Evolutionary conservation across 2,329 filamentous ascomycete genomes (phyloP).

Genomic region (Verticillium nonalfalfae): DNA sequence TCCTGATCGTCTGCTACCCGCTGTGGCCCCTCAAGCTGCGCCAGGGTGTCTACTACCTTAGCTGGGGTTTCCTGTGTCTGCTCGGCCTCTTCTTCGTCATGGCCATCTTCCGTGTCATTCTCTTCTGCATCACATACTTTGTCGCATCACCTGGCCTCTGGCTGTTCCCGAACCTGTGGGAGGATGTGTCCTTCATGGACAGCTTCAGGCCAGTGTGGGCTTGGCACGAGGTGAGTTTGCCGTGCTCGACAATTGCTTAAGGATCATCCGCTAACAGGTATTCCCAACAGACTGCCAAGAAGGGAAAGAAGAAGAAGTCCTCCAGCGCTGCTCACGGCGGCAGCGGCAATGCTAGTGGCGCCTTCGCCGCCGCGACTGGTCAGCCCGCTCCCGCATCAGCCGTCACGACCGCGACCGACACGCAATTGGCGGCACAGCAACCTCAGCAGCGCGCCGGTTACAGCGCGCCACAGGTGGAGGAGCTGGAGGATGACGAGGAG

Average conservation of each 20-base stretch:
- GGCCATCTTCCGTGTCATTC: conserved; percentile 92
- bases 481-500: conserved; percentile 42
- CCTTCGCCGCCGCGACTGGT: conserved; percentile 47
- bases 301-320: conserved; percentile 47
- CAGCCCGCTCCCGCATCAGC: conserved; percentile 45
- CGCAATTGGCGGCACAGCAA: conserved; percentile 40
- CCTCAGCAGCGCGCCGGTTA: conserved; percentile 35
- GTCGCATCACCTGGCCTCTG: conserved; percentile 80
- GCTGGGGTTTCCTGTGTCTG: conserved; percentile 85
- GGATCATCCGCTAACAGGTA: conserved; percentile 12
- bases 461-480: conserved; percentile 44
- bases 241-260: not conserved
- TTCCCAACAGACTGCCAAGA: conserved; percentile 37
- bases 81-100: conserved; percentile 94
- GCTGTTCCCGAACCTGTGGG: conserved; percentile 96
- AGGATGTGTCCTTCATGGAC: conserved; percentile 97
- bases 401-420: conserved; percentile 50
- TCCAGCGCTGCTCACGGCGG: conserved; percentile 23
- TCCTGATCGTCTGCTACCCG: conserved; percentile 88
- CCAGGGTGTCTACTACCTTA: conserved; percentile 94
- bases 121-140: conserved; percentile 92
- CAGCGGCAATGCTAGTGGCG: conserved; percentile 24
- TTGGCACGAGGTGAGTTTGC: conserved; percentile 78
- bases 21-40: conserved; percentile 90
- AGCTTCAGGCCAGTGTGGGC: conserved; percentile 95